Percentiles rank a stretch among this genome's conserved stretches.
Conservation (phyloP, 1,139 yeast genomes). For the Geotrichum siamense region DNA sequence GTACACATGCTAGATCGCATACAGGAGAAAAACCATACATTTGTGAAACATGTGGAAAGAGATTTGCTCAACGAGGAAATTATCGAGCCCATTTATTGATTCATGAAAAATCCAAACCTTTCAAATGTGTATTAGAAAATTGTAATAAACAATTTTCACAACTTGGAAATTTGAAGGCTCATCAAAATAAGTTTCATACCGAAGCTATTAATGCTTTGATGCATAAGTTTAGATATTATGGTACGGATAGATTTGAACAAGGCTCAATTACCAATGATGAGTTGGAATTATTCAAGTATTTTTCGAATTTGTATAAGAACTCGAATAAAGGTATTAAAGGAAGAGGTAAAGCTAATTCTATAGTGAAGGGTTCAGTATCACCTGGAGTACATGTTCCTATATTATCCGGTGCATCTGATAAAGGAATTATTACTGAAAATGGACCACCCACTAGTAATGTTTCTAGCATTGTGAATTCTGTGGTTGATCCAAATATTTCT, state of each 20-base stretch:
- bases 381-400: background rate
- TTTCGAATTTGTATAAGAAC: conserved; percentile 74
- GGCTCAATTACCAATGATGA: conserved; percentile 54
- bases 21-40: conserved; percentile 86
- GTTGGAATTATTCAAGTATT: conserved; percentile 62
- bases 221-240: conserved; percentile 31
- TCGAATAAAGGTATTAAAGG: conserved; percentile 89
- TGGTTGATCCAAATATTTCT: background rate
- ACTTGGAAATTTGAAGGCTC: conserved; percentile 86
- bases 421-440: background rate
- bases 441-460: background rate
- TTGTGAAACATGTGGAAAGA: conserved; percentile 64
- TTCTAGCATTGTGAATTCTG: background rate
- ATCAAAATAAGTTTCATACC: conserved; percentile 82
- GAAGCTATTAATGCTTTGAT: conserved; percentile 62
- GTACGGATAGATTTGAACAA: conserved; percentile 28
- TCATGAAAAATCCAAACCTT: conserved; percentile 74
- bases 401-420: too few species aligned
- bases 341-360: conserved; percentile 48
- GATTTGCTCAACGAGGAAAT: conserved; percentile 84
- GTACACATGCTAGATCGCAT: conserved; percentile 76
- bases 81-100: conserved; percentile 79
- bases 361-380: background rate
- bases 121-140: conserved; percentile 66
- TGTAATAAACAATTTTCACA: conserved; percentile 87